Conservation (phyloP, 495 filamentous ascomycete genomes). For the Penicillium pulvis region DNA sequence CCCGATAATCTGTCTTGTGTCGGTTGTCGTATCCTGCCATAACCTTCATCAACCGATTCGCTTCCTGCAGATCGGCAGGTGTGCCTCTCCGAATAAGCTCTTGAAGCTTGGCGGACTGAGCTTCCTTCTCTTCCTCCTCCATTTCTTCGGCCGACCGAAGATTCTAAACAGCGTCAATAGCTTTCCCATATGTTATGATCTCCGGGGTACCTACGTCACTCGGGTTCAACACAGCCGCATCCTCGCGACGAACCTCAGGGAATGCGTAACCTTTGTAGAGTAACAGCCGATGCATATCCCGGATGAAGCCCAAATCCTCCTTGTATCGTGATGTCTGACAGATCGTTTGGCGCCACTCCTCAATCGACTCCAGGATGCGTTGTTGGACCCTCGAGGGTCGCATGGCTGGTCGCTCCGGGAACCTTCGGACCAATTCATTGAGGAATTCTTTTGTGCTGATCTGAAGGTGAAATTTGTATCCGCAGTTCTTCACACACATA, state of each 20-base stretch:
- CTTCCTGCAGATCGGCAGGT: slow-evolving; percentile 91
- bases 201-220: slow-evolving; percentile 80
- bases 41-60: slow-evolving; percentile 95
- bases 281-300: slow-evolving; percentile 95
- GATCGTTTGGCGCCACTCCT: slow-evolving; percentile 98
- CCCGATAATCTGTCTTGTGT: slow-evolving; percentile 95
- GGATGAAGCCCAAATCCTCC: slow-evolving; percentile 92
- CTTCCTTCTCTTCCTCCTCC: slow-evolving; percentile 94
- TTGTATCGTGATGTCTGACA: slow-evolving; percentile 97
- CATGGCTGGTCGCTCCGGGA: slow-evolving; percentile 89
- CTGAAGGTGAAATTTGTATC: slow-evolving; percentile 97
- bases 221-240: slow-evolving; percentile 95
- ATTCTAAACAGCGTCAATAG: slow-evolving; percentile 61
- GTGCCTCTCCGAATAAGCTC: slow-evolving; percentile 91
- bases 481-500: slow-evolving; percentile 99
- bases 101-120: slow-evolving; percentile 95
- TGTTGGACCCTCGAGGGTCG: slow-evolving; percentile 84
- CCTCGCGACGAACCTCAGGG: slow-evolving; percentile 86
- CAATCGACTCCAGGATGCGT: slow-evolving; percentile 93
- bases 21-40: slow-evolving; percentile 97
- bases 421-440: slow-evolving; percentile 95
- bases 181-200: neutral
- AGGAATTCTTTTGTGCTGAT: slow-evolving; percentile 98
- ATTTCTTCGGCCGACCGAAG: slow-evolving; percentile 97
- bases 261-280: slow-evolving; percentile 97